These are phyloP conservation scores for Trichophyton benhamiae DNA, from an alignment of 2,329 filamentous ascomycete genomes.

Conservation along the genomic window DNA sequence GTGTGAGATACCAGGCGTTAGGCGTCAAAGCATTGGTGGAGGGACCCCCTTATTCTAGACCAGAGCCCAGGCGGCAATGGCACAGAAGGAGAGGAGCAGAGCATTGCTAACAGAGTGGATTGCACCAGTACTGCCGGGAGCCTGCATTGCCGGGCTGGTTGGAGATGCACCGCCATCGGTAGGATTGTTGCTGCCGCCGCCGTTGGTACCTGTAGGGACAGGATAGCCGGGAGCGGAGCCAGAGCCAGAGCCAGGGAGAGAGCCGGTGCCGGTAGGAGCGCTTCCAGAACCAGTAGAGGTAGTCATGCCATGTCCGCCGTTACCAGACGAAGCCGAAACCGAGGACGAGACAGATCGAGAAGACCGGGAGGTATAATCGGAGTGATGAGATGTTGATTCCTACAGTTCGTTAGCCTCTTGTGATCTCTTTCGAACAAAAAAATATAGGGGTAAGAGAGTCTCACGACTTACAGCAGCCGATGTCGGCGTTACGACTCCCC, in stretches of 20 bases:
- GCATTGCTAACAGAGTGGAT: neutral
- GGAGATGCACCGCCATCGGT: neutral
- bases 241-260: neutral
- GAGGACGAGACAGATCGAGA: neutral
- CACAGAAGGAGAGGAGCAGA: neutral
- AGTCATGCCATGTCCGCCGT: neutral
- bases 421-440: neutral
- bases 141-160: neutral
- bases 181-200: neutral
- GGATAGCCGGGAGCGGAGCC: neutral
- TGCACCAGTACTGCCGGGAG: neutral
- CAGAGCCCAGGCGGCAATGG: neutral
- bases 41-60: neutral
- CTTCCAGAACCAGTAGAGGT: neutral
- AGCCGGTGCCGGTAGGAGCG: neutral
- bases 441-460: slow-evolving; percentile 23
- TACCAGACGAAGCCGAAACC: neutral
- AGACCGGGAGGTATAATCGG: slow-evolving; percentile 1
- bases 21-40: neutral
- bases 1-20: neutral
- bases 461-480: slow-evolving; percentile 53
- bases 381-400: slow-evolving; percentile 10
- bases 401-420: slow-evolving; percentile 5
- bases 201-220: neutral
- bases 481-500: slow-evolving; percentile 64